These are phyloP conservation scores for Podila verticillata DNA, from an alignment of 192 early-diverging fungal genomes.

Conservation along the genomic window DNA sequence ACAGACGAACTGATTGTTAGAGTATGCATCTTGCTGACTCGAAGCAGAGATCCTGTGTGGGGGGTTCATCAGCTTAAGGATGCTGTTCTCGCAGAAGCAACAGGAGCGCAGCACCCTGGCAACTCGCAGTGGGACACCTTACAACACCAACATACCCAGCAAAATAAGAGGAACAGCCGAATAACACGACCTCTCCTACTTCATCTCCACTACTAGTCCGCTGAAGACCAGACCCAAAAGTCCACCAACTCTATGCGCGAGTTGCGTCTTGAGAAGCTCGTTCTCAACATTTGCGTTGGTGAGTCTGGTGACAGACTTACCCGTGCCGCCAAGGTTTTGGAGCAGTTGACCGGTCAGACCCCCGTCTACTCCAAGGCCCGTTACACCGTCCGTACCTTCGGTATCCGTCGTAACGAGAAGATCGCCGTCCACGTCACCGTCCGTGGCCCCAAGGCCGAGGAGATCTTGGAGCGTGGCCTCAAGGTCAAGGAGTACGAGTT, in stretches of 20 bases:
- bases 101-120: too few species aligned
- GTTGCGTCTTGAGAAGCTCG: conserved; percentile 99
- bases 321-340: conserved; percentile 99
- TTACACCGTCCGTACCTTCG: conserved; percentile 99
- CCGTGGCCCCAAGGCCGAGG: conserved; percentile 85
- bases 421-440: conserved; percentile 99
- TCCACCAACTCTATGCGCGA: conserved; percentile 94
- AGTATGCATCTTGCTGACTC: too few species aligned
- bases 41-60: too few species aligned
- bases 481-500: conserved; percentile 99
- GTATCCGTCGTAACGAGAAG: conserved; percentile 99
- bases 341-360: conserved; percentile 99
- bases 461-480: conserved; percentile 99
- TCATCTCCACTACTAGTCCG: conserved; percentile 54
- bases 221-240: conserved; percentile 74
- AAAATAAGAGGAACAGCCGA: not conserved
- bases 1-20: too few species aligned
- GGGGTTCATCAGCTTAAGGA: too few species aligned
- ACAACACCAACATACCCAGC: not conserved
- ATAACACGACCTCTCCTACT: not conserved
- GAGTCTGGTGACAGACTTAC: conserved; percentile 99
- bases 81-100: too few species aligned
- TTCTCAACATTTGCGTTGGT: conserved; percentile 99
- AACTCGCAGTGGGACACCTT: too few species aligned
- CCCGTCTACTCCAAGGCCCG: conserved; percentile 99